Percentiles rank a stretch among this genome's conserved stretches.
phyloP scores from a whole-genome alignment of 2,329 filamentous ascomycete species.

The Cordyceps tenuipes region DNA sequence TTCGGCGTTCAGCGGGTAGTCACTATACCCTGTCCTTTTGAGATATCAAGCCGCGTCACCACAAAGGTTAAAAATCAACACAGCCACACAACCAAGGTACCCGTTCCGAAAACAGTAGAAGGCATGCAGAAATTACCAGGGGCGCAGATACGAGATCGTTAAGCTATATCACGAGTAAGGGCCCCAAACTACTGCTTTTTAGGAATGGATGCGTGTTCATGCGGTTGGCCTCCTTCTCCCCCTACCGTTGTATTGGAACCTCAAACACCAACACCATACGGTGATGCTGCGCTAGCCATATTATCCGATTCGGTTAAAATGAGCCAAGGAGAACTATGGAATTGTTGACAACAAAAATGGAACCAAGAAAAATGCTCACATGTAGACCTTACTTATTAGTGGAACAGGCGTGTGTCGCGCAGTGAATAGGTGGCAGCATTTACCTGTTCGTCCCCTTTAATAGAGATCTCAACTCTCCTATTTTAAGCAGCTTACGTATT shows the following conservation, averaged over 20 bases:
- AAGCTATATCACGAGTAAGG: background rate
- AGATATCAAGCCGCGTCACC: conserved; percentile 1
- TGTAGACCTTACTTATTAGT: too few species aligned
- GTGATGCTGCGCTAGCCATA: background rate
- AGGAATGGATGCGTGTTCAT: too few species aligned
- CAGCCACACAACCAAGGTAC: background rate
- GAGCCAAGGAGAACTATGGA: background rate
- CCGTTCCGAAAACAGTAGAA: background rate
- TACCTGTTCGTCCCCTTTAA: too few species aligned
- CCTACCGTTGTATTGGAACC: background rate
- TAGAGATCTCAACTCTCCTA: too few species aligned
- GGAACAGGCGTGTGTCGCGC: too few species aligned
- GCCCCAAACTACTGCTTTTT: background rate
- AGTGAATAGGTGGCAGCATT: too few species aligned
- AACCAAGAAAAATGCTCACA: too few species aligned
- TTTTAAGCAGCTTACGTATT: too few species aligned
- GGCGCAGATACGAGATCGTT: background rate
- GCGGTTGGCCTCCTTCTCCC: background rate
- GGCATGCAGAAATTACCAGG: background rate
- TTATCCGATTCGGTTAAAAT: background rate
- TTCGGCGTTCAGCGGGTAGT: background rate
- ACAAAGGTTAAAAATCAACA: background rate
- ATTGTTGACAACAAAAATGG: too few species aligned
- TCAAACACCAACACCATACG: too few species aligned
- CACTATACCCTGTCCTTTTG: background rate